Conservation (phyloP, 2,329 filamentous ascomycete species). For the Nigrograna mackinnonii region DNA sequence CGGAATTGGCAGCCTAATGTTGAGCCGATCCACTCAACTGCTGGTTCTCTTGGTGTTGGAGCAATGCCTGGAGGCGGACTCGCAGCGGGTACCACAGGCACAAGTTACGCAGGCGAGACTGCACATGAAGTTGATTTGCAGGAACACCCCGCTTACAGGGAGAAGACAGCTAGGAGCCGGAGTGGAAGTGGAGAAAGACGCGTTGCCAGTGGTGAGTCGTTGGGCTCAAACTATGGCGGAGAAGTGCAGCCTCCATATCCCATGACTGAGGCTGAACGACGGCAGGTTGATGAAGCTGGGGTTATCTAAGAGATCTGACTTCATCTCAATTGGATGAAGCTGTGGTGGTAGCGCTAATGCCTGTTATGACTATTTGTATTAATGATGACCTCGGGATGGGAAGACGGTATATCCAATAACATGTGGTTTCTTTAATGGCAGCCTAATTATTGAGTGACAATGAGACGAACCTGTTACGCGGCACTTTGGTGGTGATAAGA, state of each 20-base stretch:
- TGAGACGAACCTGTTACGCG: too few species aligned
- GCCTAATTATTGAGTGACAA: too few species aligned
- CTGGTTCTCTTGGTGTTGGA: constrained; percentile 52
- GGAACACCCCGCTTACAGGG: constrained; percentile 19
- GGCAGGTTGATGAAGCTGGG: constrained; percentile 26
- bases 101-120: constrained; percentile 15
- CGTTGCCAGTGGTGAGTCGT: constrained; percentile 25
- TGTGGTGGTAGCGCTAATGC: constrained; percentile 5
- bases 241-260: constrained; percentile 30
- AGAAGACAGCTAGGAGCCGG: constrained; percentile 21
- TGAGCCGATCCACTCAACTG: constrained; percentile 57
- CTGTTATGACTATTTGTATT: constrained; percentile 18
- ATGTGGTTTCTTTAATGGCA: too few species aligned
- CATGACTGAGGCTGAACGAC: constrained; percentile 30
- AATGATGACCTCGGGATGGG: constrained; percentile 9
- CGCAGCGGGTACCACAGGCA: constrained; percentile 8
- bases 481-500: too few species aligned
- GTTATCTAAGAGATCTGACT: constrained; percentile 14
- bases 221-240: constrained; percentile 22
- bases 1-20: constrained; percentile 68
- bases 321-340: background rate
- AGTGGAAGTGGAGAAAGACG: constrained; percentile 23
- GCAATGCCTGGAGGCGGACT: constrained; percentile 43
- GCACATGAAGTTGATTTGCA: constrained; percentile 11
- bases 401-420: background rate